These are phyloP conservation scores for Phyllosticta ampelicida DNA, from an alignment of 2,329 filamentous ascomycete genomes.

Conservation along the genomic window DNA sequence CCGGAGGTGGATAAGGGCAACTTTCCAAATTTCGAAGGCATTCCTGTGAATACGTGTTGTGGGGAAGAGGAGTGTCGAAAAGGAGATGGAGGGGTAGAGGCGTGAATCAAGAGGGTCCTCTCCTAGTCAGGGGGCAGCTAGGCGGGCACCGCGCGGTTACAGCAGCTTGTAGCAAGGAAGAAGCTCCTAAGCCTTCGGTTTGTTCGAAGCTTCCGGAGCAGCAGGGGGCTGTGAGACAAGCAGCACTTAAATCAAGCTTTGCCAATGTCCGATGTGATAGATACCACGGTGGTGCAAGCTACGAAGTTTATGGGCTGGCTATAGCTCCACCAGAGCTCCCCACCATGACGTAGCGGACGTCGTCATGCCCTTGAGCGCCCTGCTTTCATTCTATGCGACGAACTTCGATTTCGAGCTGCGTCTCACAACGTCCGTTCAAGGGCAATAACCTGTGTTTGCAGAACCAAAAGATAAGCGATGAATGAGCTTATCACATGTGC, in stretches of 20 bases:
- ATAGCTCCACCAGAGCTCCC: not conserved
- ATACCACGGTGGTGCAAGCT: not conserved
- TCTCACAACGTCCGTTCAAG: not conserved
- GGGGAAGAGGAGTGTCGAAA: not conserved
- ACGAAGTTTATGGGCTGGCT: not conserved
- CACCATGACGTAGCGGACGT: not conserved
- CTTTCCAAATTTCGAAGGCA: slow-evolving; percentile 23
- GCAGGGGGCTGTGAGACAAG: not conserved
- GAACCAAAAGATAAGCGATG: not conserved
- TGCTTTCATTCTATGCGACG: not conserved
- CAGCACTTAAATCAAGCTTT: not conserved
- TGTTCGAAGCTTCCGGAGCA: not conserved
- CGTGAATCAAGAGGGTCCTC: not conserved
- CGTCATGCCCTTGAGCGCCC: not conserved
- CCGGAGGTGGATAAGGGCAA: slow-evolving; percentile 33
- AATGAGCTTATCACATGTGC: not conserved
- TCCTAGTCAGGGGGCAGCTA: not conserved
- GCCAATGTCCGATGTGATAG: not conserved
- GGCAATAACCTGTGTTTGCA: not conserved
- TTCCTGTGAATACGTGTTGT: not conserved
- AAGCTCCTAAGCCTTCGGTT: not conserved
- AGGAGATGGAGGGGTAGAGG: not conserved
- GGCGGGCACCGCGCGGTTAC: not conserved
- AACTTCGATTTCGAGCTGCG: not conserved
- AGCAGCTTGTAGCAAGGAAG: not conserved